Conservation (phyloP, 2,329 filamentous ascomycete species). For the Aspergillus pseudoviridinutans region DNA sequence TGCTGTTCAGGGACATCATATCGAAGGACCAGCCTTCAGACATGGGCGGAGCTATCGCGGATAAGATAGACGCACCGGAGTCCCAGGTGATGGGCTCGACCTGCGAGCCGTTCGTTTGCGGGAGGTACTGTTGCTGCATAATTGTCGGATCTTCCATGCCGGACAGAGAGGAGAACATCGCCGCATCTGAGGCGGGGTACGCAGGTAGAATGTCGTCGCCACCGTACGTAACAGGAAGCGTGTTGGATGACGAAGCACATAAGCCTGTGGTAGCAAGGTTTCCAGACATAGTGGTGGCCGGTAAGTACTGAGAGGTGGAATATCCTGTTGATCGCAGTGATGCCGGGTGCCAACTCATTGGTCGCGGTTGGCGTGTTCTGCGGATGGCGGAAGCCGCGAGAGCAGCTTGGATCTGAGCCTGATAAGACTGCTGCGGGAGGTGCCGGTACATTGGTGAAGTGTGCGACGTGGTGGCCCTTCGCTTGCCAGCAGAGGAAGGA, state of each 20-base stretch:
- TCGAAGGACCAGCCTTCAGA: slow-evolving; percentile 31
- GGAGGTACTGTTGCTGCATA: slow-evolving; percentile 18
- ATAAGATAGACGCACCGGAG: slow-evolving; percentile 11
- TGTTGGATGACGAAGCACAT: slow-evolving; percentile 16
- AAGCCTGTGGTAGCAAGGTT: slow-evolving; percentile 17
- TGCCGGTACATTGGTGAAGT: slow-evolving; percentile 44
- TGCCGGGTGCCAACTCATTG: slow-evolving; percentile 72
- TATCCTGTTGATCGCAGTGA: slow-evolving; percentile 40
- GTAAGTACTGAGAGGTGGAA: slow-evolving; percentile 19
- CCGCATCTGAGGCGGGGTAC: slow-evolving; percentile 18
- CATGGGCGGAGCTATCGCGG: slow-evolving; percentile 20
- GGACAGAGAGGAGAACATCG: slow-evolving; percentile 19
- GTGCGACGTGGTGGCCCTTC: slow-evolving; percentile 54
- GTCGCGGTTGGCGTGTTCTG: slow-evolving; percentile 47
- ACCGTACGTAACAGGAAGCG: slow-evolving; percentile 13
- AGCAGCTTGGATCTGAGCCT: slow-evolving; percentile 45
- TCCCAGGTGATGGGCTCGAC: slow-evolving; percentile 27
- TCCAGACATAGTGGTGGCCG: slow-evolving; percentile 13
- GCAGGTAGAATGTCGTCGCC: slow-evolving; percentile 19
- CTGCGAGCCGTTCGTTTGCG: slow-evolving; percentile 24
- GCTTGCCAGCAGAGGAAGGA: slow-evolving; percentile 47
- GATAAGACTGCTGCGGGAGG: slow-evolving; percentile 16
- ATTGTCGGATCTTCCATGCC: slow-evolving; percentile 17
- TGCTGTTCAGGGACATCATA: slow-evolving; percentile 30
- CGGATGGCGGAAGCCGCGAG: slow-evolving; percentile 37